Conservation (phyloP, 306 rosid genomes). For the Hylodesmum podocarpum region DNA sequence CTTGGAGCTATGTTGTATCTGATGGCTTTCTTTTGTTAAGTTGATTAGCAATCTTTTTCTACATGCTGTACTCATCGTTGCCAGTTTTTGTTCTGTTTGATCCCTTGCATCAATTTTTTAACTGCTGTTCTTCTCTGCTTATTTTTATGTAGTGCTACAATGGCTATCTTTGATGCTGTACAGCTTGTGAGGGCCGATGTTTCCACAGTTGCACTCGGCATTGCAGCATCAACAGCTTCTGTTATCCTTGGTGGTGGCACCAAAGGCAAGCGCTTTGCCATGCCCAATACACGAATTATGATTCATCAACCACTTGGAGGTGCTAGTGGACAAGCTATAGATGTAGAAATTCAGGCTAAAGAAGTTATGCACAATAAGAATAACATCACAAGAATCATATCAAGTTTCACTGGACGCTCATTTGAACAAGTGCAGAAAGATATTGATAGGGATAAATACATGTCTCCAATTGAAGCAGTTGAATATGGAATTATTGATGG, state of each 20-base stretch:
- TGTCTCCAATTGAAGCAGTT: conserved; percentile 96
- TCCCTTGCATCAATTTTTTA: not conserved
- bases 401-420: conserved; percentile 75
- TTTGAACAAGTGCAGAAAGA: conserved; percentile 82
- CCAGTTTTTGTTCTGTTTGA: conserved; percentile 10
- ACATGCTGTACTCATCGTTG: not conserved
- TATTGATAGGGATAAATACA: conserved; percentile 81
- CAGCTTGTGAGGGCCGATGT: conserved; percentile 99
- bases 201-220: conserved; percentile 89
- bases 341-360: conserved; percentile 90
- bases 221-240: conserved; percentile 91
- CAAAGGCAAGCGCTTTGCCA: conserved; percentile 94
- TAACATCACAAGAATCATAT: conserved; percentile 65
- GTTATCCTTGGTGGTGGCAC: conserved; percentile 92
- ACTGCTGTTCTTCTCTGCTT: conserved; percentile 39
- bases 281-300: conserved; percentile 97
- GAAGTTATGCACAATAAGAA: conserved; percentile 84
- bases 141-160: conserved; percentile 62
- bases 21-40: not conserved
- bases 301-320: conserved; percentile 96
- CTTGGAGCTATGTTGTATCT: not conserved
- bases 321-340: conserved; percentile 95
- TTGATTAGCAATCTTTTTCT: not conserved
- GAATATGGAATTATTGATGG: conserved; percentile 92
- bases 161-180: conserved; percentile 89